These are phyloP conservation scores for Emericellopsis cladophorae DNA, from an alignment of 2,329 filamentous ascomycete species.

Conservation along the genomic window DNA sequence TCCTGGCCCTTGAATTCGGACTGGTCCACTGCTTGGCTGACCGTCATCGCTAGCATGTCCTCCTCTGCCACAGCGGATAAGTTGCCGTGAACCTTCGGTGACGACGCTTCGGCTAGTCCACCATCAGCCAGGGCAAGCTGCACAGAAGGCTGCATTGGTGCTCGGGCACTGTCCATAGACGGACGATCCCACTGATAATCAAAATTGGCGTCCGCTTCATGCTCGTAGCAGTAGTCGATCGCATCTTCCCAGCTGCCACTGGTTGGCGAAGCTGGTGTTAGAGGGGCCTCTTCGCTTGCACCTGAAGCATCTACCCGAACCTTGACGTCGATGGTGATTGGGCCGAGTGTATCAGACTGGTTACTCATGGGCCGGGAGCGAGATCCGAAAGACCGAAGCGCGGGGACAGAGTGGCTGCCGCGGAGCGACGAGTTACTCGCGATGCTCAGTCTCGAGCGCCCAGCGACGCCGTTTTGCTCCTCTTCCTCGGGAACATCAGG, in stretches of 20 bases:
- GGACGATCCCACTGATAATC: constrained; percentile 53
- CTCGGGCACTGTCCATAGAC: constrained; percentile 30
- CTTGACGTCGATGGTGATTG: constrained; percentile 23
- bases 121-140: constrained; percentile 11
- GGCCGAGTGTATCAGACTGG: constrained; percentile 39
- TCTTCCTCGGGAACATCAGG: constrained; percentile 53
- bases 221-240: constrained; percentile 60
- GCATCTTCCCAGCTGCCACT: constrained; percentile 53
- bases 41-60: no score
- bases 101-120: constrained; percentile 8
- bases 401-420: constrained; percentile 41
- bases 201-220: constrained; percentile 54
- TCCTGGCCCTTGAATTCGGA: background rate
- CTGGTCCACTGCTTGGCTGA: no score
- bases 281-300: constrained; percentile 8
- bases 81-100: background rate
- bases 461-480: constrained; percentile 18
- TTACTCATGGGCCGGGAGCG: constrained; percentile 30
- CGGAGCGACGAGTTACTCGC: constrained; percentile 39
- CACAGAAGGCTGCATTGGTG: background rate
- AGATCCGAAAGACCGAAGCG: constrained; percentile 31
- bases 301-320: constrained; percentile 6
- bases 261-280: constrained; percentile 14
- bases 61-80: background rate
- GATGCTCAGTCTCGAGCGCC: constrained; percentile 28